These are phyloP conservation scores for Circinella umbellata DNA, from an alignment of 371 early-diverging fungal genomes.

Conservation along the genomic window DNA sequence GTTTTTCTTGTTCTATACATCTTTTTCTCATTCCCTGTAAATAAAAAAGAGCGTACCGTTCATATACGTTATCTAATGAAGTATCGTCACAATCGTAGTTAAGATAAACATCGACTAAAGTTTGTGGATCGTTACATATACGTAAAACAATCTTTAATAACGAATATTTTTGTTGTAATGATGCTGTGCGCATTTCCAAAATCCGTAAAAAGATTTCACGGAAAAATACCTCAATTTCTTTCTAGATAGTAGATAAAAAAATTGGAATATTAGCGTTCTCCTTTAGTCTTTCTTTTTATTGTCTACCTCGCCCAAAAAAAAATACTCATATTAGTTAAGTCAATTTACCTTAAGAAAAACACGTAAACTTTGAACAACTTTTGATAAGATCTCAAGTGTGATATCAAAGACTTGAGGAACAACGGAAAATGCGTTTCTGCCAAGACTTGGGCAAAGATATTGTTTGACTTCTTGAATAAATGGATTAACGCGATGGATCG, in stretches of 20 bases:
- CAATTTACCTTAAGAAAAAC: constrained; percentile 65
- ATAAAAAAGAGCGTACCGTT: constrained; percentile 31
- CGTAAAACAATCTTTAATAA: constrained; percentile 50
- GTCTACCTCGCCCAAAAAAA: too few species aligned
- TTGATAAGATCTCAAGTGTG: constrained; percentile 82
- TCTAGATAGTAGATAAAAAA: constrained; percentile 20
- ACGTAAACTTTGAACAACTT: constrained; percentile 71
- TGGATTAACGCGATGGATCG: constrained; percentile 41
- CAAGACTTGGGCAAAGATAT: constrained; percentile 80
- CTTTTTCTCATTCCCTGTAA: background rate
- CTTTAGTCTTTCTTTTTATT: too few species aligned
- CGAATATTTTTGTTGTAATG: constrained; percentile 55
- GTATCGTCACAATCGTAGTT: constrained; percentile 92
- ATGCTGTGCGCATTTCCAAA: constrained; percentile 68
- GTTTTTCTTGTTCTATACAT: background rate
- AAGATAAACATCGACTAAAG: constrained; percentile 93
- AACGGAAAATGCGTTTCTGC: constrained; percentile 77
- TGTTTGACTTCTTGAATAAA: constrained; percentile 86
- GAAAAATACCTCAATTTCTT: constrained; percentile 78
- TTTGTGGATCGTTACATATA: constrained; percentile 78
- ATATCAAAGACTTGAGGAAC: constrained; percentile 85
- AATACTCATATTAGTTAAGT: too few species aligned
- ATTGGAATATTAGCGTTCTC: too few species aligned
- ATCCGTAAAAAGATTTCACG: constrained; percentile 75
- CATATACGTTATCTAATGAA: constrained; percentile 59